Conservation (phyloP, 768 basidiomycete genomes). For the Amanita polypyramis region DNA sequence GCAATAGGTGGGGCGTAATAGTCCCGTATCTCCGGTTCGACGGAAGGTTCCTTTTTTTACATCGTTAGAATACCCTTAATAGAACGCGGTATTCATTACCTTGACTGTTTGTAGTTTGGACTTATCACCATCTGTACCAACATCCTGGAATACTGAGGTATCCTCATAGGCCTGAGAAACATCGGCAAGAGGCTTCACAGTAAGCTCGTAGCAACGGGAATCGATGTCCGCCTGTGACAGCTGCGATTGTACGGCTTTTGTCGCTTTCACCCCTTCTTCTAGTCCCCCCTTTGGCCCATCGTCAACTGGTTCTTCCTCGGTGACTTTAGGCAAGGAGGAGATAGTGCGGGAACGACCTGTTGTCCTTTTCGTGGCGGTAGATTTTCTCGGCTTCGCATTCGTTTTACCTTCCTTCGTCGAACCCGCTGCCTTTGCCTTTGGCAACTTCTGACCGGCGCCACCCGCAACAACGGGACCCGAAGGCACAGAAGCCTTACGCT, state of each 20-base stretch:
- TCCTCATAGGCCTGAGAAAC: constrained; percentile 60
- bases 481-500: constrained; percentile 40
- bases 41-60: constrained; percentile 36
- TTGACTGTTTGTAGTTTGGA: constrained; percentile 33
- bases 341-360: constrained; percentile 25
- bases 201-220: constrained; percentile 72
- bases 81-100: constrained; percentile 24
- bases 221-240: constrained; percentile 47
- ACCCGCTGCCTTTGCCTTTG: background rate
- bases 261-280: background rate
- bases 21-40: constrained; percentile 48
- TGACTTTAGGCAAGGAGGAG: constrained; percentile 52
- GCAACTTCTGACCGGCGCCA: background rate
- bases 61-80: constrained; percentile 1
- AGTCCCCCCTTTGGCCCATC: background rate
- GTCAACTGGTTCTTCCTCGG: constrained; percentile 17
- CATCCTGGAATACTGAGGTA: constrained; percentile 21
- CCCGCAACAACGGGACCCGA: constrained; percentile 10
- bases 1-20: constrained; percentile 32
- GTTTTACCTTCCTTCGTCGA: constrained; percentile 25
- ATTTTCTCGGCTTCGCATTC: constrained; percentile 24
- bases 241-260: constrained; percentile 8
- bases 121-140: constrained; percentile 22
- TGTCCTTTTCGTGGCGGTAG: constrained; percentile 20
- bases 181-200: constrained; percentile 70